Conservation (phyloP, 768 basidiomycete genomes). For the Suillus sp. region DNA sequence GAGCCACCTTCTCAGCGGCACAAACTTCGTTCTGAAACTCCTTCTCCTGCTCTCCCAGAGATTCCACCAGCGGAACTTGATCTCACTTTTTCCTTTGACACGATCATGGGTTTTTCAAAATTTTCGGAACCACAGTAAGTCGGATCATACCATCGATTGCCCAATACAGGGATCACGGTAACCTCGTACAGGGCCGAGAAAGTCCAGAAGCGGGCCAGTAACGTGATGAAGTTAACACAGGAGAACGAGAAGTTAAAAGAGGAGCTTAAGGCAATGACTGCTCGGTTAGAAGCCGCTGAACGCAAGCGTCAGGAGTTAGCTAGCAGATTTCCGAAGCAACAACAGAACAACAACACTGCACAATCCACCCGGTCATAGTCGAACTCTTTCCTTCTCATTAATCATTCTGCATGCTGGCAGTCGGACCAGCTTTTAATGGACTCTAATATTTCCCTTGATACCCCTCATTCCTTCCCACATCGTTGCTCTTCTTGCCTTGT, state of each 20-base stretch:
- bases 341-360: constrained; percentile 17
- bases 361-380: constrained; percentile 16
- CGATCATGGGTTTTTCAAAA: constrained; percentile 40
- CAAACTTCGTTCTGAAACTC: constrained; percentile 21
- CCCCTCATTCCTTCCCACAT: constrained; percentile 9
- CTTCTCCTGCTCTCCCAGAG: constrained; percentile 47
- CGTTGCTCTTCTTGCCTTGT: constrained; percentile 3
- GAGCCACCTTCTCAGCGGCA: constrained; percentile 18
- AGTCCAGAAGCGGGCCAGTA: constrained; percentile 72
- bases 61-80: constrained; percentile 52
- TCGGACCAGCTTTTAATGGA: constrained; percentile 1
- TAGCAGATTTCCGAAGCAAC: constrained; percentile 36
- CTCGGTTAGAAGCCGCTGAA: constrained; percentile 75
- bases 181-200: constrained; percentile 31
- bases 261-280: constrained; percentile 74
- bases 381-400: not conserved
- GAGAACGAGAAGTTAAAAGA: constrained; percentile 81
- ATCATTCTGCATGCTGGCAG: not conserved
- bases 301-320: constrained; percentile 51
- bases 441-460: constrained; percentile 2
- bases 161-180: constrained; percentile 33
- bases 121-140: constrained; percentile 49
- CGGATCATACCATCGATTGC: constrained; percentile 24
- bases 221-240: constrained; percentile 72
- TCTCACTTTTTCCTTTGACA: constrained; percentile 44